phyloP scores from a whole-genome alignment of 345 rosid species.

The Triadica sebifera region DNA sequence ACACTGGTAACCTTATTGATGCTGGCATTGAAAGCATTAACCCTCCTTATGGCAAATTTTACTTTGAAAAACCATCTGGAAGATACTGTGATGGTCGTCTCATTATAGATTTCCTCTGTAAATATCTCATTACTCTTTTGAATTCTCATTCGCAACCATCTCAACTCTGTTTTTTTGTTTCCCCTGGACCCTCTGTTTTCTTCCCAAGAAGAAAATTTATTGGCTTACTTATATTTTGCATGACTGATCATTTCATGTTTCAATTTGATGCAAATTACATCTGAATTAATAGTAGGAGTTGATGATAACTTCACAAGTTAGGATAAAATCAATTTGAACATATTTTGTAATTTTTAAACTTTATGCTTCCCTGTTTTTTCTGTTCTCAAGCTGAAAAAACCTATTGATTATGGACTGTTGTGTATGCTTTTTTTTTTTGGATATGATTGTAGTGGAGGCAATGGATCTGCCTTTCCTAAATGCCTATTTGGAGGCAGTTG shows the following conservation, averaged over 20 bases:
- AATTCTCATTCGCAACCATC: not conserved
- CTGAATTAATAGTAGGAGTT: not conserved
- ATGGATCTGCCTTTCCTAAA: conserved; percentile 89
- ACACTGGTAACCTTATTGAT: conserved; percentile 73
- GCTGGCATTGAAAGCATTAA: conserved; percentile 59
- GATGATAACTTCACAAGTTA: not conserved
- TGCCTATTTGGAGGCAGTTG: conserved; percentile 82
- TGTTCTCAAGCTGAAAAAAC: conserved; percentile 10
- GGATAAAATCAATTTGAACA: no score
- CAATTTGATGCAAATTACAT: not conserved
- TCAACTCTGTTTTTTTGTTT: not conserved
- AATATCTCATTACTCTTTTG: conserved; percentile 4
- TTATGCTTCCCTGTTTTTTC: conserved; percentile 9
- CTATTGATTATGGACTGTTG: not conserved
- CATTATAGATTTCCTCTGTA: conserved; percentile 73
- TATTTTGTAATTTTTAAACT: not conserved
- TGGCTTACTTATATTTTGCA: not conserved
- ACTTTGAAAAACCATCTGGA: conserved; percentile 65
- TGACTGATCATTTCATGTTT: not conserved
- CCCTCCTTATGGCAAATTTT: conserved; percentile 64
- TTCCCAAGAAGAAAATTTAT: not conserved
- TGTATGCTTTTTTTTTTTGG: not conserved
- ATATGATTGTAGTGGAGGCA: conserved; percentile 66
- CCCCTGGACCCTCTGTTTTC: not conserved
- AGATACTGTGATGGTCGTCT: conserved; percentile 92